Evolutionary conservation across 495 filamentous ascomycete species (phyloP).

Genomic region (Tuber magnatum): DNA sequence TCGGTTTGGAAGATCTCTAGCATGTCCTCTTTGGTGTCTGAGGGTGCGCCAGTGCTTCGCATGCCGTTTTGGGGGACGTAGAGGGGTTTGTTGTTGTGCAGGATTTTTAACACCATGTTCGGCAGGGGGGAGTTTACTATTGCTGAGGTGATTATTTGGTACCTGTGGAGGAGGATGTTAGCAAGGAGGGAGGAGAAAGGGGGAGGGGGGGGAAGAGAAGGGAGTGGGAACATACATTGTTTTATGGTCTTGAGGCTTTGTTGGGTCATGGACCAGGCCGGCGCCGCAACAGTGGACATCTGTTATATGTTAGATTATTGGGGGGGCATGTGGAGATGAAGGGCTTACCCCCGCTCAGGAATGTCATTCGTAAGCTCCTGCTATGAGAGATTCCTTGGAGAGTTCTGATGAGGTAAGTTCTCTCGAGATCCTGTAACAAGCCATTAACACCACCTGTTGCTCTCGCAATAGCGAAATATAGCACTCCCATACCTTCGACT

Average conservation of each 20-base stretch:
- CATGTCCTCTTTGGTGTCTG: conserved; percentile 98
- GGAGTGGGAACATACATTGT: conserved; percentile 57
- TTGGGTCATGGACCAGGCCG: conserved; percentile 87
- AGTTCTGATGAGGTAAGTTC: conserved; percentile 92
- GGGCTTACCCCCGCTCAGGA: conserved; percentile 65
- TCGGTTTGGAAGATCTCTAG: conserved; percentile 97
- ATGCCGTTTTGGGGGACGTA: conserved; percentile 90
- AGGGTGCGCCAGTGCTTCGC: conserved; percentile 57
- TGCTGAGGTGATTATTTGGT: conserved; percentile 85
- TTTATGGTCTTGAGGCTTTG: conserved; percentile 86
- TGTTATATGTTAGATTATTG: neutral
- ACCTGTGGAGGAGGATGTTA: conserved; percentile 41
- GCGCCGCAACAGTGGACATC: conserved; percentile 88
- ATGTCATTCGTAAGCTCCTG: conserved; percentile 91
- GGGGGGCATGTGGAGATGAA: neutral
- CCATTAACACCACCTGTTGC: neutral
- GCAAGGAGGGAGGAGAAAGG: neutral
- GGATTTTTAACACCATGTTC: conserved; percentile 78
- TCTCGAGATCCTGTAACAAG: conserved; percentile 65
- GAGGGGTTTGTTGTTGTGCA: conserved; percentile 82
- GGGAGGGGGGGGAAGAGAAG: neutral
- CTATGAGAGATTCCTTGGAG: conserved; percentile 90
- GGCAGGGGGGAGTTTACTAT: conserved; percentile 83
- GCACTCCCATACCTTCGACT: conserved; percentile 60
- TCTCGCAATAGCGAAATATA: neutral